These are phyloP conservation scores for Annulohypoxylon moriforme DNA, from an alignment of 495 filamentous ascomycete species.

Conservation along the genomic window DNA sequence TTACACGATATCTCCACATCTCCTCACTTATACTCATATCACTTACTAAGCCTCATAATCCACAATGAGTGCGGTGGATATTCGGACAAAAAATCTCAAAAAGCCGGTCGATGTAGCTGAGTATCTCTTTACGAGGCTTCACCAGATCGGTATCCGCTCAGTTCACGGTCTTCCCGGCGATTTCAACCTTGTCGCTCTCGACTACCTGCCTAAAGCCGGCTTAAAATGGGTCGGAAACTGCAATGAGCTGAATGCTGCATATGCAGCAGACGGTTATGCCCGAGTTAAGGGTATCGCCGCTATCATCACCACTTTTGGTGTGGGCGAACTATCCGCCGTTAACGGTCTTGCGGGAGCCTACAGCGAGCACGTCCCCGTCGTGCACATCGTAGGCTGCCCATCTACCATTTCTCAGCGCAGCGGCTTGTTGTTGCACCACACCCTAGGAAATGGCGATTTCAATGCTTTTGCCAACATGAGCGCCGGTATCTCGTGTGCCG, in stretches of 20 bases:
- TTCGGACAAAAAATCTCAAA: conserved; percentile 52
- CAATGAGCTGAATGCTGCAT: conserved; percentile 86
- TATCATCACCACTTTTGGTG: conserved; percentile 82
- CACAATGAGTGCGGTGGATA: conserved; percentile 47
- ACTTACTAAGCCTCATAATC: neutral
- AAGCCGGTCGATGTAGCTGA: conserved; percentile 63
- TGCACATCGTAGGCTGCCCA: conserved; percentile 84
- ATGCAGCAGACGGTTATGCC: conserved; percentile 85
- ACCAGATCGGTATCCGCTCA: conserved; percentile 74
- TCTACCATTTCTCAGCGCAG: conserved; percentile 67
- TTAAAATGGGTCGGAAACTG: conserved; percentile 82
- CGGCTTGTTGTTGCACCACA: conserved; percentile 87
- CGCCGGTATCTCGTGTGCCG: conserved; percentile 73
- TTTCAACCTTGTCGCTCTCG: conserved; percentile 76
- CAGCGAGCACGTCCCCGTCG: conserved; percentile 78
- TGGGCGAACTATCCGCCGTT: conserved; percentile 80
- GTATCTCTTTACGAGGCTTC: conserved; percentile 77
- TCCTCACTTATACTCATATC: neutral
- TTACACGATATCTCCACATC: conserved; percentile 1
- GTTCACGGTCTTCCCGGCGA: conserved; percentile 81
- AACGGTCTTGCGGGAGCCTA: conserved; percentile 79
- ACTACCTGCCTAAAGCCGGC: conserved; percentile 70
- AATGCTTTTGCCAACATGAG: conserved; percentile 87
- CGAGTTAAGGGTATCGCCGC: conserved; percentile 78
- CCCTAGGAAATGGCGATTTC: conserved; percentile 91